Evolutionary conservation across 331 rosid genomes (phyloP), one percentile per base, ranked within the genome.

Genomic region (Phaseolus coccineus): DNA sequence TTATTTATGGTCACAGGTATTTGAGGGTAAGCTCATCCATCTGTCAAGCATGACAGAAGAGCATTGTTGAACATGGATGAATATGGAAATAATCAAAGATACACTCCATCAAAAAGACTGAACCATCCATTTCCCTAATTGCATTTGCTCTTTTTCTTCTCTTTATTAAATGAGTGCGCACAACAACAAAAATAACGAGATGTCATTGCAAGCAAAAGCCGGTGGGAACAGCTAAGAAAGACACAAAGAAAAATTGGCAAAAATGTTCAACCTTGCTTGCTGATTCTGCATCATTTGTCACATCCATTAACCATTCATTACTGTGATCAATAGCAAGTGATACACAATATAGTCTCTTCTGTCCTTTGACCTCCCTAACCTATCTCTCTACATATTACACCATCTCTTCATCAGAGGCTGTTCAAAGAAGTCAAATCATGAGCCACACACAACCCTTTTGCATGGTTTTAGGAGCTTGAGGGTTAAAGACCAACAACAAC

Each of bases 291-390:
- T 88, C 87, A 71, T 80, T 67, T 77, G 79, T 75, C 15, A 69
- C 16, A 37, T 79, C 76, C 76, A 77, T 77, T 61, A 62, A 31
- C 77, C 81, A 77, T 78, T 47, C 81, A 77, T 78, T 40, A 56
- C 6, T 75, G 77, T 53, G 83, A 78, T 14, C 6, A 50, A 83
- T 67, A 80, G 67, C 71, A 71, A 63, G 73, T 69, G 65, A 77
- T 80, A 84, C 88, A 85, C 61, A 81, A 80, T 70, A 9, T 73
- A 46, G 71, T 76, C 84, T 69, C 76, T 39, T 68, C 47, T 24
- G 7, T 62, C 61, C 87, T 74, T 78, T 72, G 39, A 30, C 77
- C 69, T 67, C 75, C 61, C 47, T 40, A 71, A 58, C 47, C 74
- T 50, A 74, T 73, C 78, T 72, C 73, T 83, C 81, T 86, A 77